A percentile compares a stretch with the other conserved stretches of the same genome.
Conservation (phyloP, 257 asterid species). For the Plantago elongata region DNA sequence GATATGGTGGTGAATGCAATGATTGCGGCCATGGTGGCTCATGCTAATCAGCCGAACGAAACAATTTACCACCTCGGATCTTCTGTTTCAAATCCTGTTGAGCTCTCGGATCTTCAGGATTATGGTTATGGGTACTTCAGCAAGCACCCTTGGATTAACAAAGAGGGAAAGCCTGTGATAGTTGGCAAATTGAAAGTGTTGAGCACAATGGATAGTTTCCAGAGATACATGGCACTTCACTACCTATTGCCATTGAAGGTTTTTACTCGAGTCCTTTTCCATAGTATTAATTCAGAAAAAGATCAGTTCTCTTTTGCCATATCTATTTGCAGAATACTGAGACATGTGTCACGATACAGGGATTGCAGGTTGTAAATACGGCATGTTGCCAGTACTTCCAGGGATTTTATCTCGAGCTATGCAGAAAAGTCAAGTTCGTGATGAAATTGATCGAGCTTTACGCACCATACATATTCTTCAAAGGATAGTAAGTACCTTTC, state of each 20-base stretch:
- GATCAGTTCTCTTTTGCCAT: not conserved
- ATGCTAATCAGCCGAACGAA: slow-evolving; percentile 37
- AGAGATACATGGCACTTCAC: slow-evolving; percentile 48
- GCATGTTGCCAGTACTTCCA: slow-evolving; percentile 66
- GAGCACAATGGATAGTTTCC: slow-evolving; percentile 59
- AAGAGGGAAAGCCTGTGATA: slow-evolving; percentile 58
- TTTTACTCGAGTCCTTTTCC: not conserved
- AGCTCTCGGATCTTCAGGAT: slow-evolving; percentile 35
- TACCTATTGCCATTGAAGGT: slow-evolving; percentile 87
- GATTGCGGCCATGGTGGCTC: slow-evolving; percentile 65
- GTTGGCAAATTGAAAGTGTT: slow-evolving; percentile 60
- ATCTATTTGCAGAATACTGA: not conserved
- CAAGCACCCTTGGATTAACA: slow-evolving; percentile 70
- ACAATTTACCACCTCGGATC: slow-evolving; percentile 75
- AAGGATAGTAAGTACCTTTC: slow-evolving; percentile 65
- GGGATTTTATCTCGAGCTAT: slow-evolving; percentile 32
- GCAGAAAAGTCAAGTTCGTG: slow-evolving; percentile 57
- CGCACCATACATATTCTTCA: slow-evolving; percentile 74
- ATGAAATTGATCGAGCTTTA: slow-evolving; percentile 64
- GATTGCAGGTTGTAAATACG: slow-evolving; percentile 51
- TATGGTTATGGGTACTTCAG: slow-evolving; percentile 44
- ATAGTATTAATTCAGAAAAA: too few species aligned
- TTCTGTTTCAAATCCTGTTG: slow-evolving; percentile 67
- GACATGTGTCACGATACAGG: slow-evolving; percentile 31
- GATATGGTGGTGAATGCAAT: slow-evolving; percentile 95